Evolutionary conservation across 495 filamentous ascomycete species (phyloP).

Genomic region (Aspergillus bridgeri): DNA sequence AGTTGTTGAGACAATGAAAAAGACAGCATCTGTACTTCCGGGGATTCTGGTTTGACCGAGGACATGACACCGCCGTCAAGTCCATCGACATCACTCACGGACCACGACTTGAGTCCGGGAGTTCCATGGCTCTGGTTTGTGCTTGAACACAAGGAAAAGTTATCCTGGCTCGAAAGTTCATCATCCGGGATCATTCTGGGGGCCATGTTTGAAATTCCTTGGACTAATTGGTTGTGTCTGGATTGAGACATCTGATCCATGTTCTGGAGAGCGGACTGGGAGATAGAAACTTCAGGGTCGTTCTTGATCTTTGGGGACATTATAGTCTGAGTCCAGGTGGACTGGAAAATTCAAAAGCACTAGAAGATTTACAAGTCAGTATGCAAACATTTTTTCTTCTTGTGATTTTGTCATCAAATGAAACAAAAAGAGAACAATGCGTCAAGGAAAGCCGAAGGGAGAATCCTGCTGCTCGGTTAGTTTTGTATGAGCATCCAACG

Average conservation of each 20-base stretch:
- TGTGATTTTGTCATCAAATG: slow-evolving; percentile 8
- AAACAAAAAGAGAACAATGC: slow-evolving; percentile 16
- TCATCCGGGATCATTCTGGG: slow-evolving; percentile 46
- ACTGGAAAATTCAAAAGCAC: slow-evolving; percentile 20
- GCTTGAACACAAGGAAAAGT: slow-evolving; percentile 42
- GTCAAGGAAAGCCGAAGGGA: slow-evolving; percentile 29
- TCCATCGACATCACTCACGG: slow-evolving; percentile 37
- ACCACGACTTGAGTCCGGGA: slow-evolving; percentile 40
- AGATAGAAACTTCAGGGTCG: slow-evolving; percentile 35
- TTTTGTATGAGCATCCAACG: neutral
- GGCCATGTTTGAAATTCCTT: slow-evolving; percentile 40
- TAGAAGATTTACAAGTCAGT: slow-evolving; percentile 38
- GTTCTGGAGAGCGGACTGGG: slow-evolving; percentile 30
- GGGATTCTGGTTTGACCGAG: slow-evolving; percentile 38
- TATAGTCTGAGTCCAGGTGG: slow-evolving; percentile 18
- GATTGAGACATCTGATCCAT: slow-evolving; percentile 31
- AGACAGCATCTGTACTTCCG: slow-evolving; percentile 47
- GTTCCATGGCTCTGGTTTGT: slow-evolving; percentile 36
- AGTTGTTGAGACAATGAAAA: slow-evolving; percentile 46
- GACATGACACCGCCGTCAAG: slow-evolving; percentile 36
- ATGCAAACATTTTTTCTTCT: slow-evolving; percentile 13
- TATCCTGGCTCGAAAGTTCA: slow-evolving; percentile 46
- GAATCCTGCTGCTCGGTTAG: slow-evolving; percentile 16
- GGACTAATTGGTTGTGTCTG: slow-evolving; percentile 36
- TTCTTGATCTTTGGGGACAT: slow-evolving; percentile 41